Evolutionary conservation across 106 monocot genomes (phyloP), one percentile per base, ranked within the genome.

Genomic region (Allium cepa): DNA sequence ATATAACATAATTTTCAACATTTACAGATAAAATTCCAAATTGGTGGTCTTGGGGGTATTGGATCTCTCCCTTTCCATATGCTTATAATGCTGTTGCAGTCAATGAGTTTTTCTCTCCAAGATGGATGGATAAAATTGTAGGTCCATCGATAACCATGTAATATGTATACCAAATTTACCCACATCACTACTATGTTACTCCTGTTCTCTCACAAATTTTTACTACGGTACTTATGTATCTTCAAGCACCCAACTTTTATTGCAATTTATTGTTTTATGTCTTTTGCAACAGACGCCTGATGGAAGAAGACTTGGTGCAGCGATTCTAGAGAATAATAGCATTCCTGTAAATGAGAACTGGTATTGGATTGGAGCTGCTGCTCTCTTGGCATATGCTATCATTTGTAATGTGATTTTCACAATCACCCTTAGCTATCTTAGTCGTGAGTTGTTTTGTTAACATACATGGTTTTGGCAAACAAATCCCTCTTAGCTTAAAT

Each of bases 91-190:
- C 81, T 12, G 15, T 87, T 28, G 69, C 77, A 17, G 65, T 84
- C 47, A 91, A 91, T 60, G 86, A 91, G 62, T 69, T 91, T 72
- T 67, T 81, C 9, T 73, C 81, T 60, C 72, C 87, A 8, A 79
- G 81, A 57, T 91, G 91, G 87, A 83, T 86, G 80, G 55, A 81
- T 27, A 78, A 79, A 77, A 59, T 67, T 60, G 89, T 90, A 64
- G 72, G 82, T 68, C 51, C 47, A 69, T 79, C 66, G 8, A 16
- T 10, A 49, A 64, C 10, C 47, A 47, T 16, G n/a, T n/a, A n/a
- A n/a, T n/a, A n/a, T n/a, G 1, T 26, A 17, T 17, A 49, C n/a
- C 49, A 49, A 46, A 45, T 62, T 36, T 36, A 36, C 8, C 46
- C 46, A 45, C n/a, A 16, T 11, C 15, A 14, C 14, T 46, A 46